A percentile compares a stretch with the other conserved stretches of the same genome.
Evolutionary conservation across 1,139 yeast genomes (phyloP).

Genomic region (Yamadazyma buinensis): DNA sequence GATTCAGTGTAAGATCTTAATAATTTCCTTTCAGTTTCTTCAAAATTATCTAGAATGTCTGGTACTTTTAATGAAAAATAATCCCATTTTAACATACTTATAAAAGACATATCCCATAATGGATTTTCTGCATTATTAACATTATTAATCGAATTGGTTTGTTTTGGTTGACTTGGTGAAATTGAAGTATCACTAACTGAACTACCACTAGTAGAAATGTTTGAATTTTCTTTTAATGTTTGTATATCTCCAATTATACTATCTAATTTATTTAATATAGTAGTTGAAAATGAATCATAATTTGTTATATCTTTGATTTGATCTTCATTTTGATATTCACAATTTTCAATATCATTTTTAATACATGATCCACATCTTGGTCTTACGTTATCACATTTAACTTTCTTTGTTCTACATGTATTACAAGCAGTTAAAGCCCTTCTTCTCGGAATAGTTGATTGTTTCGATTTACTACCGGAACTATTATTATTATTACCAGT

Average conservation of each 20-base stretch:
- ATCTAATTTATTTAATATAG: slow-evolving; percentile 25
- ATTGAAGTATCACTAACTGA: background rate
- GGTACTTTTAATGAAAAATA: slow-evolving; percentile 19
- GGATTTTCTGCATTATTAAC: background rate
- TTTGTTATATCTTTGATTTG: slow-evolving; percentile 21
- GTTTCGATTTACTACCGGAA: background rate
- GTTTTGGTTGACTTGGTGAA: background rate
- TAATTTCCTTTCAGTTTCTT: slow-evolving; percentile 13
- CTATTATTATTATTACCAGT: no score
- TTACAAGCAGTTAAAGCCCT: slow-evolving; percentile 48
- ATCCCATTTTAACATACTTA: slow-evolving; percentile 26
- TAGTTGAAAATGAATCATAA: slow-evolving; percentile 24
- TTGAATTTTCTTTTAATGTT: slow-evolving; percentile 12
- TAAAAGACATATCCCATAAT: slow-evolving; percentile 39
- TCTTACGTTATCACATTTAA: slow-evolving; percentile 32
- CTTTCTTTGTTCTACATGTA: slow-evolving; percentile 42
- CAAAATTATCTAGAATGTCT: slow-evolving; percentile 14
- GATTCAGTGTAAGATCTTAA: slow-evolving; percentile 15
- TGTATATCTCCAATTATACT: slow-evolving; percentile 25
- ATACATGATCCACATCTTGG: slow-evolving; percentile 34
- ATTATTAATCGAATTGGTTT: background rate
- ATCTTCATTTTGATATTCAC: slow-evolving; percentile 33
- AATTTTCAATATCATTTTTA: slow-evolving; percentile 28
- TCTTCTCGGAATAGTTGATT: slow-evolving; percentile 21
- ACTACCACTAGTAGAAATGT: background rate